A percentile compares a stretch with the other conserved stretches of the same genome.
These are phyloP conservation scores for Sanghuangporus baumii DNA, from an alignment of 1,284 basidiomycete genomes.

Conservation along the genomic window DNA sequence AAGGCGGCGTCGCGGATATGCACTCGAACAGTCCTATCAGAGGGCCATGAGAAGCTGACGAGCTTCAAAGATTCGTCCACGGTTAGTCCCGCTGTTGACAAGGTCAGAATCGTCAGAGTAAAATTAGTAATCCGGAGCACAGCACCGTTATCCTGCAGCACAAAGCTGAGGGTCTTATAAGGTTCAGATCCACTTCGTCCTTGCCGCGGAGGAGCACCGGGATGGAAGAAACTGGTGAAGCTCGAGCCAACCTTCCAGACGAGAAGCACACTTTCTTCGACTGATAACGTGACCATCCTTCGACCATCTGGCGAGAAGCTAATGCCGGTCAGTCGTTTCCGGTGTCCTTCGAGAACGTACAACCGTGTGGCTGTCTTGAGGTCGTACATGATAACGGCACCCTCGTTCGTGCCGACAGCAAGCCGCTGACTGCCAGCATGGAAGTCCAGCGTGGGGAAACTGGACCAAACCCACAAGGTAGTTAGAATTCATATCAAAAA, in stretches of 20 bases:
- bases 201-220: constrained; percentile 89
- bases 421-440: constrained; percentile 82
- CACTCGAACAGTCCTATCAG: constrained; percentile 75
- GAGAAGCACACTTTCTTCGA: constrained; percentile 77
- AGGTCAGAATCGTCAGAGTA: background rate
- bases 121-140: constrained; percentile 18
- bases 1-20: constrained; percentile 76
- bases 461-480: constrained; percentile 27
- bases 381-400: constrained; percentile 93
- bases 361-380: constrained; percentile 92
- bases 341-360: constrained; percentile 92
- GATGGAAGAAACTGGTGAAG: constrained; percentile 84
- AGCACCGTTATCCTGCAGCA: constrained; percentile 59
- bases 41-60: constrained; percentile 79
- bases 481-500: background rate
- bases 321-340: constrained; percentile 70
- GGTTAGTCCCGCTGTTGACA: constrained; percentile 56
- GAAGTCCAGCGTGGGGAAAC: constrained; percentile 91
- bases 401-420: constrained; percentile 92
- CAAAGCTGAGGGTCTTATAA: constrained; percentile 79
- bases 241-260: constrained; percentile 90
- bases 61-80: constrained; percentile 66
- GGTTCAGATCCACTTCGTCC: constrained; percentile 76
- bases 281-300: constrained; percentile 80
- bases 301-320: constrained; percentile 92